phyloP scores from a whole-genome alignment of 495 filamentous ascomycete species.

The Penicillium alfredii region DNA sequence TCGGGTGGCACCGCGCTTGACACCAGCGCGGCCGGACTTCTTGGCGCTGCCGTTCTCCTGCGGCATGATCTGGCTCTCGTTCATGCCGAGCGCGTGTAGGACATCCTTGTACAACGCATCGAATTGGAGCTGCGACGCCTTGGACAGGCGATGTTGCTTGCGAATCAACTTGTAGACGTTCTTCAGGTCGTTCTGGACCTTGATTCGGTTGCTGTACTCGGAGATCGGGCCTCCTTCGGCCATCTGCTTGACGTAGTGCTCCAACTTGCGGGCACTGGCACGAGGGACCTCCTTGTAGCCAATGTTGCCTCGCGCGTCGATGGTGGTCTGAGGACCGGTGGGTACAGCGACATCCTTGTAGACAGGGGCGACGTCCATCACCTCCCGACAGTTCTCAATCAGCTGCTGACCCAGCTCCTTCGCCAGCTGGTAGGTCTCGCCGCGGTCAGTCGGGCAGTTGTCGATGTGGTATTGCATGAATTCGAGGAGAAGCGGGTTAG shows the following conservation, averaged over 20 bases:
- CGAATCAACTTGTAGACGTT: constrained; percentile 96
- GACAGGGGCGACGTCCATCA: constrained; percentile 70
- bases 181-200: constrained; percentile 92
- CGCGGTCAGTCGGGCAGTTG: constrained; percentile 92
- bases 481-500: constrained; percentile 88
- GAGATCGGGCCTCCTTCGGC: constrained; percentile 96
- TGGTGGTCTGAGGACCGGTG: constrained; percentile 82
- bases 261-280: constrained; percentile 86
- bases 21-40: constrained; percentile 56
- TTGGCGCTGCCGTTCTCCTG: constrained; percentile 66
- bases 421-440: constrained; percentile 94
- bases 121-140: constrained; percentile 90
- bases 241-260: constrained; percentile 99
- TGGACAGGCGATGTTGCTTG: constrained; percentile 93
- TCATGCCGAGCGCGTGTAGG: constrained; percentile 89
- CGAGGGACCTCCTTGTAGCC: constrained; percentile 85
- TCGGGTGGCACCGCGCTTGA: constrained; percentile 52
- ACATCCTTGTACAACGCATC: constrained; percentile 91
- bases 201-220: constrained; percentile 95
- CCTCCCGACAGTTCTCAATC: constrained; percentile 96
- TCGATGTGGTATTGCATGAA: constrained; percentile 99
- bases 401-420: constrained; percentile 93
- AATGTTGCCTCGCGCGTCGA: constrained; percentile 85
- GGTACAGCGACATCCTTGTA: constrained; percentile 95
- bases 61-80: constrained; percentile 92